phyloP scores from a whole-genome alignment of 2,329 filamentous ascomycete species.

The Pyricularia pennisetigena region DNA sequence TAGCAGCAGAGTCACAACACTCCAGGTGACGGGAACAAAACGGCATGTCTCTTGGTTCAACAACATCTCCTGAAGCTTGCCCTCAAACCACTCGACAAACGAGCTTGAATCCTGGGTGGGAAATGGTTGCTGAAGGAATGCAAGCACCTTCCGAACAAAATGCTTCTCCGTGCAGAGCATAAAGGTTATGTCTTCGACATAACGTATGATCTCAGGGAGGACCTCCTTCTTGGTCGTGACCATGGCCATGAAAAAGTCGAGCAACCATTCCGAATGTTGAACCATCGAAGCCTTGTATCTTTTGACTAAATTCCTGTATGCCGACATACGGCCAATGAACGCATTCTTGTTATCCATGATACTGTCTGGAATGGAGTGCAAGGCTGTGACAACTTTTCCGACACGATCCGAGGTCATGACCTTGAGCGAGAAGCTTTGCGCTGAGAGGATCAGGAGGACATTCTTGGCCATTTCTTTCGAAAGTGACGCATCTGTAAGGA shows the following conservation, averaged over 20 bases:
- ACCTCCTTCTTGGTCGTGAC: slow-evolving; percentile 71
- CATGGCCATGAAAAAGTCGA: slow-evolving; percentile 73
- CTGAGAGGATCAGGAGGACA: slow-evolving; percentile 69
- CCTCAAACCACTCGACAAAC: slow-evolving; percentile 61
- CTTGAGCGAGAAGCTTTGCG: slow-evolving; percentile 67
- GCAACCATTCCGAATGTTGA: slow-evolving; percentile 66
- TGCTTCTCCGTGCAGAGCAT: slow-evolving; percentile 58
- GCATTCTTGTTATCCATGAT: slow-evolving; percentile 69
- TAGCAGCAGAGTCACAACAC: slow-evolving; percentile 68
- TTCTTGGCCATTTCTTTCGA: slow-evolving; percentile 73
- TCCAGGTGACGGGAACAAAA: slow-evolving; percentile 82
- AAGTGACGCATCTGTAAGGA: slow-evolving; percentile 55
- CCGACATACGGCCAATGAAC: slow-evolving; percentile 62
- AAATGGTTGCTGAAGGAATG: slow-evolving; percentile 49
- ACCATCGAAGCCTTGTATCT: slow-evolving; percentile 65
- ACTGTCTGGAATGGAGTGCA: slow-evolving; percentile 64
- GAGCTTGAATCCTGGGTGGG: slow-evolving; percentile 37
- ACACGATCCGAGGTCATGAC: slow-evolving; percentile 65
- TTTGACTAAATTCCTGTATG: slow-evolving; percentile 69
- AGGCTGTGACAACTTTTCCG: slow-evolving; percentile 56
- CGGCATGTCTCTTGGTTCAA: slow-evolving; percentile 50
- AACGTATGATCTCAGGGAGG: slow-evolving; percentile 59
- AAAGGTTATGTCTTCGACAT: slow-evolving; percentile 63
- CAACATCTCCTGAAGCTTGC: slow-evolving; percentile 59
- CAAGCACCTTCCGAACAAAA: slow-evolving; percentile 55